Percentiles rank a stretch among this genome's conserved stretches.
Conservation (phyloP, 2,329 filamentous ascomycete species). For the Metarhizium anisopliae region DNA sequence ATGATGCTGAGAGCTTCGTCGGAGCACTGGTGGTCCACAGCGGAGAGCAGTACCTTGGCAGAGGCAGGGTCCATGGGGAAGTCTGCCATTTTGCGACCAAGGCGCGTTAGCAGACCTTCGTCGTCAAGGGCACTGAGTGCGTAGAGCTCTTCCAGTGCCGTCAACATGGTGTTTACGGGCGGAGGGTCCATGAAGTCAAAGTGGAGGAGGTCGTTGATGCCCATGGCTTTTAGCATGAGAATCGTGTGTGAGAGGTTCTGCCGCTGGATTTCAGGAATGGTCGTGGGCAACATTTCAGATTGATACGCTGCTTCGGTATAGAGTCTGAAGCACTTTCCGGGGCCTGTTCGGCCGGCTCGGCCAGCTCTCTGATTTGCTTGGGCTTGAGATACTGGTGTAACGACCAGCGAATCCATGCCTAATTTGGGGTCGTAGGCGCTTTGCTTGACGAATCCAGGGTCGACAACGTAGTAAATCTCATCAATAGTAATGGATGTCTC, state of each 20-base stretch:
- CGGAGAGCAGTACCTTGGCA: slow-evolving; percentile 82
- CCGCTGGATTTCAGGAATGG: slow-evolving; percentile 91
- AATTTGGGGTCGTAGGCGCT: slow-evolving; percentile 95
- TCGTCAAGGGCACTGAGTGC: slow-evolving; percentile 87
- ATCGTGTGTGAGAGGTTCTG: slow-evolving; percentile 91
- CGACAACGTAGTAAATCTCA: slow-evolving; percentile 93
- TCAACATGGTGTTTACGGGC: slow-evolving; percentile 95
- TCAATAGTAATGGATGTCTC: slow-evolving; percentile 98
- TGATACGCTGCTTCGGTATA: slow-evolving; percentile 96
- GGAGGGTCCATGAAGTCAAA: slow-evolving; percentile 99
- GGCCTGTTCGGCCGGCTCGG: slow-evolving; percentile 85
- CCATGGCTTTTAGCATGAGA: slow-evolving; percentile 97
- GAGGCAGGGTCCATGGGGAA: slow-evolving; percentile 96
- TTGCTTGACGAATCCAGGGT: slow-evolving; percentile 96
- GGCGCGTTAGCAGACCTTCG: slow-evolving; percentile 82
- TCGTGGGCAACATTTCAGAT: slow-evolving; percentile 92
- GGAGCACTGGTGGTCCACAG: slow-evolving; percentile 78
- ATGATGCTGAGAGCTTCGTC: slow-evolving; percentile 94
- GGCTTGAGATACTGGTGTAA: slow-evolving; percentile 93
- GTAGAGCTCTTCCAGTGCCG: slow-evolving; percentile 90
- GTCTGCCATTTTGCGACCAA: slow-evolving; percentile 95
- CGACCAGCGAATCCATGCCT: slow-evolving; percentile 92
- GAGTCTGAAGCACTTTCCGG: slow-evolving; percentile 89
- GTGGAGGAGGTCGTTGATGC: slow-evolving; percentile 92
- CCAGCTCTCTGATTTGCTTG: slow-evolving; percentile 93